phyloP scores from a whole-genome alignment of 257 asterid species.

The Solanum sejunctum region DNA sequence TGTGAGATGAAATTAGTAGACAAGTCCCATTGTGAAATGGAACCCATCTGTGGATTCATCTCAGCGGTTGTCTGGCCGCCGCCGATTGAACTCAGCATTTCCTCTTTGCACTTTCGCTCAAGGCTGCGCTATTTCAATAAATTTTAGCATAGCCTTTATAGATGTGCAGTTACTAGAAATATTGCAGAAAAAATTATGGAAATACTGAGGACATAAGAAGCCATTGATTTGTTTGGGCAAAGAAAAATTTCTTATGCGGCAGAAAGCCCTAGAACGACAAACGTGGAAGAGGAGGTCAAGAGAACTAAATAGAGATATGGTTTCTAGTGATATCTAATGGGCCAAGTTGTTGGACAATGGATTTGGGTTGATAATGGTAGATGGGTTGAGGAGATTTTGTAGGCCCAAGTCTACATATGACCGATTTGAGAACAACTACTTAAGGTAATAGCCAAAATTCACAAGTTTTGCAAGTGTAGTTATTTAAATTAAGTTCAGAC shows the following conservation, averaged over 20 bases:
- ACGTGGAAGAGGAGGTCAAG: not conserved
- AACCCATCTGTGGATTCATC: conserved; percentile 25
- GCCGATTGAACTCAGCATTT: conserved; percentile 16
- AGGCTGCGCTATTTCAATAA: conserved; percentile 1
- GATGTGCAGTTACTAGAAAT: conserved; percentile 2
- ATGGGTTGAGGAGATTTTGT: not conserved
- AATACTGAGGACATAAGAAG: not conserved
- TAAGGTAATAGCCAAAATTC: not conserved
- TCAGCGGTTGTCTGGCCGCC: conserved; percentile 37
- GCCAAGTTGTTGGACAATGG: not conserved
- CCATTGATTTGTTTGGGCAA: too few species aligned
- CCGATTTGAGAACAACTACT: not conserved
- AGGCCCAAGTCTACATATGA: not conserved
- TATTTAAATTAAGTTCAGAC: too few species aligned
- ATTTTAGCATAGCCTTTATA: conserved; percentile 5
- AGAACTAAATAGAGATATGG: not conserved
- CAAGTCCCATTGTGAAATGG: not conserved
- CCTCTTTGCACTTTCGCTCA: conserved; percentile 7
- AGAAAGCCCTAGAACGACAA: not conserved
- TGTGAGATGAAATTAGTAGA: conserved; percentile 23
- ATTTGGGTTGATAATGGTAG: not conserved
- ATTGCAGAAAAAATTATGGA: not conserved
- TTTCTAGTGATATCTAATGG: not conserved
- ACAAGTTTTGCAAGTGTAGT: too few species aligned
- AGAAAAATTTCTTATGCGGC: not conserved